These are phyloP conservation scores for Ophiocordyceps unilateralis DNA, from an alignment of 2,329 filamentous ascomycete species.

Conservation along the genomic window DNA sequence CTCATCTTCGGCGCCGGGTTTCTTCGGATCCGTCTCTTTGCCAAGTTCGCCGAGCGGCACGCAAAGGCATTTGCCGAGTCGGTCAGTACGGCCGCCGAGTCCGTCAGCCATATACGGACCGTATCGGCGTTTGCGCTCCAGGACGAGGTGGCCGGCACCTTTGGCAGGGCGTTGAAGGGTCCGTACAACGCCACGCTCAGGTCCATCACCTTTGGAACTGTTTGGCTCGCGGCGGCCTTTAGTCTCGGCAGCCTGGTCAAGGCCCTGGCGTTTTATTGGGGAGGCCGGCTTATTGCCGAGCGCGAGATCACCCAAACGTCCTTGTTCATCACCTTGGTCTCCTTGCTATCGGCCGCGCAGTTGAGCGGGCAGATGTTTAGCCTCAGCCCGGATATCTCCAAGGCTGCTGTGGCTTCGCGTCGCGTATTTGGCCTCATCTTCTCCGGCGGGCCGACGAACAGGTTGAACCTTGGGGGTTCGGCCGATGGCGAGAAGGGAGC, in stretches of 20 bases:
- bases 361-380: conserved; percentile 60
- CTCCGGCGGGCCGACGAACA: background rate
- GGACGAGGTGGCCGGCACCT: conserved; percentile 31
- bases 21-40: conserved; percentile 47
- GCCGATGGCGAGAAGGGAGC: conserved; percentile 20
- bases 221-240: conserved; percentile 44
- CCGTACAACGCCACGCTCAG: conserved; percentile 36
- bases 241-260: conserved; percentile 51
- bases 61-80: conserved; percentile 47
- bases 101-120: conserved; percentile 48
- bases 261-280: conserved; percentile 68
- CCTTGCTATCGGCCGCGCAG: conserved; percentile 56
- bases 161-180: conserved; percentile 29
- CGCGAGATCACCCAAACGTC: conserved; percentile 46
- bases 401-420: conserved; percentile 42
- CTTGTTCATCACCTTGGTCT: conserved; percentile 60
- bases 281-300: conserved; percentile 48
- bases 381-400: conserved; percentile 57
- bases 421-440: conserved; percentile 35
- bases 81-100: conserved; percentile 48
- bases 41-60: conserved; percentile 44
- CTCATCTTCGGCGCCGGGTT: conserved; percentile 51
- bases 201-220: conserved; percentile 32
- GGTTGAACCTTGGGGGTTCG: too few relatives aligned
- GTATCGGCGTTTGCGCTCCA: conserved; percentile 38